Percentiles rank a stretch among this genome's conserved stretches.
Evolutionary conservation across 345 rosid genomes (phyloP).

Genomic region (Linum lewisii): DNA sequence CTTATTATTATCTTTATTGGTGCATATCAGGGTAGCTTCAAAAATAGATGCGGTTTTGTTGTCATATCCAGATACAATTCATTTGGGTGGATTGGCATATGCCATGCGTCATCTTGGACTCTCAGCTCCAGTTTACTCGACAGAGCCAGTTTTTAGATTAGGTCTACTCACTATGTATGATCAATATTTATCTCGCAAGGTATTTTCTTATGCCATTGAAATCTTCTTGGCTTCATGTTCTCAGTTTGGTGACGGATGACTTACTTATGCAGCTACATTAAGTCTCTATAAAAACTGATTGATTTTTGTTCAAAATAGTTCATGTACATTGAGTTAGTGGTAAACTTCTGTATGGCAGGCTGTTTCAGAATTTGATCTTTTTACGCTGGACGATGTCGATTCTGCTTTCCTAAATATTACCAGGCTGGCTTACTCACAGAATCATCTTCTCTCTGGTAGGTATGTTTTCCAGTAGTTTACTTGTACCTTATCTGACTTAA

Average conservation of each 20-base stretch:
- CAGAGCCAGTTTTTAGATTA: slow-evolving; percentile 72
- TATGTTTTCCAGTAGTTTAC: neutral
- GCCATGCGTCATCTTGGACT: slow-evolving; percentile 85
- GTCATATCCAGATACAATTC: slow-evolving; percentile 82
- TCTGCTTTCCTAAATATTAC: slow-evolving; percentile 77
- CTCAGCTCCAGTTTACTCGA: slow-evolving; percentile 73
- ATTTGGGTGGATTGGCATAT: slow-evolving; percentile 89
- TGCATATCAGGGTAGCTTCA: slow-evolving; percentile 55
- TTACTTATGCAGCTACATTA: neutral
- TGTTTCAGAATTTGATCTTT: slow-evolving; percentile 87
- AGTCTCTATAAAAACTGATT: too few species aligned
- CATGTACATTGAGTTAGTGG: neutral
- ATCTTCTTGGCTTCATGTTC: neutral
- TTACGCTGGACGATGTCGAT: slow-evolving; percentile 87
- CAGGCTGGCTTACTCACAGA: slow-evolving; percentile 84
- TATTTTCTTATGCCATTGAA: slow-evolving; percentile 9
- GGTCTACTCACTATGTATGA: slow-evolving; percentile 96
- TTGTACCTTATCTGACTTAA: neutral
- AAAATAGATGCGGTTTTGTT: slow-evolving; percentile 76
- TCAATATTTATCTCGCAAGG: slow-evolving; percentile 83
- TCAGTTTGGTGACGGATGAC: neutral
- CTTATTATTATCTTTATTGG: neutral
- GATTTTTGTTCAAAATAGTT: neutral
- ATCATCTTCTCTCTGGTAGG: slow-evolving; percentile 74
- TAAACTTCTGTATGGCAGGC: slow-evolving; percentile 41